These are phyloP conservation scores for Calonectria henricotiae DNA, from an alignment of 2,329 filamentous ascomycete genomes.

Conservation along the genomic window DNA sequence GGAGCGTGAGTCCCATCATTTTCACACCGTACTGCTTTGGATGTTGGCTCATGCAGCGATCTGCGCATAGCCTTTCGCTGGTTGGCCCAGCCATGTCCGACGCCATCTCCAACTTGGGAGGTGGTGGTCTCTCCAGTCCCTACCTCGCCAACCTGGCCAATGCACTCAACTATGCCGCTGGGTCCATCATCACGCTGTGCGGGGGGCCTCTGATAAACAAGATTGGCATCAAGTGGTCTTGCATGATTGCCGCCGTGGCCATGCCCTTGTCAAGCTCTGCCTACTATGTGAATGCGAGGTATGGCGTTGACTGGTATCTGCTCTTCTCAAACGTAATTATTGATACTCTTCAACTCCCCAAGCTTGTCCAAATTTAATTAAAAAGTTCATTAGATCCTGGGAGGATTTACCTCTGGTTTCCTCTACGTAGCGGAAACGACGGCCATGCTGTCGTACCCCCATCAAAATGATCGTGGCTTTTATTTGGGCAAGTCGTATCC, in stretches of 20 bases:
- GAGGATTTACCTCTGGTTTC: conserved; percentile 49
- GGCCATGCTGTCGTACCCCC: conserved; percentile 58
- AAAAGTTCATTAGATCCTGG: conserved; percentile 19
- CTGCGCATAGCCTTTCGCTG: conserved; percentile 32
- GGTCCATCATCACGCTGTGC: conserved; percentile 41
- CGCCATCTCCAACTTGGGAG: conserved; percentile 37
- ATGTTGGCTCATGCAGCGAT: conserved; percentile 1
- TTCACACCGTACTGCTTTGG: neutral
- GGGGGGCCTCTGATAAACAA: conserved; percentile 61
- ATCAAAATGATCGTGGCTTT: conserved; percentile 55
- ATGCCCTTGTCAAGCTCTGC: conserved; percentile 57
- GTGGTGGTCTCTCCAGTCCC: conserved; percentile 33
- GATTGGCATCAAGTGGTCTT: conserved; percentile 58
- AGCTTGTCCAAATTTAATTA: neutral
- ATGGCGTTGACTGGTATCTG: conserved; percentile 54
- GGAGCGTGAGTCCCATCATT: conserved; percentile 33
- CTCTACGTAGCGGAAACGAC: conserved; percentile 58
- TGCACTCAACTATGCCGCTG: conserved; percentile 32
- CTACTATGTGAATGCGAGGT: conserved; percentile 56
- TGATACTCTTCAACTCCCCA: neutral
- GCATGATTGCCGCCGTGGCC: conserved; percentile 56
- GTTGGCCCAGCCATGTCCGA: conserved; percentile 37
- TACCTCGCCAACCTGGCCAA: conserved; percentile 39
- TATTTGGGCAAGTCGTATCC: conserved; percentile 42
- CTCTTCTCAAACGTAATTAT: conserved; percentile 50